These are phyloP conservation scores for Cyberlindnera misumaiensis DNA, from an alignment of 805 yeast species.

Conservation along the genomic window DNA sequence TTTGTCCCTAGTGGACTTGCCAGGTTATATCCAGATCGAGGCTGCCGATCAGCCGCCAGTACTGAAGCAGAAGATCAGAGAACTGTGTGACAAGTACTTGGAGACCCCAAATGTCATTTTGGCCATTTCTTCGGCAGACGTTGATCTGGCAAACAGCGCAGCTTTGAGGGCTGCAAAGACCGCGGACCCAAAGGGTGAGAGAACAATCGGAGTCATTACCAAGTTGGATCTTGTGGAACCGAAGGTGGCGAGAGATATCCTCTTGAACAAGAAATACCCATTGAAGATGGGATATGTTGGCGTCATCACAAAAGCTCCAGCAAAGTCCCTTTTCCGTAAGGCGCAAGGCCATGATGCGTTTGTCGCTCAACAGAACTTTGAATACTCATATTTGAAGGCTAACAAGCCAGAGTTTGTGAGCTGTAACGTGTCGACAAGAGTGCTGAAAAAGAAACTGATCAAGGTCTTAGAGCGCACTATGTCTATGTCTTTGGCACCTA, in stretches of 20 bases:
- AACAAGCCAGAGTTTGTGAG: slow-evolving; percentile 53
- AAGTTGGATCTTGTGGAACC: slow-evolving; percentile 88
- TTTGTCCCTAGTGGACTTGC: slow-evolving; percentile 87
- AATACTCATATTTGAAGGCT: slow-evolving; percentile 54
- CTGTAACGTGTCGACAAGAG: slow-evolving; percentile 69
- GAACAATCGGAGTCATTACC: slow-evolving; percentile 95
- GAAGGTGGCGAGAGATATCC: slow-evolving; percentile 54
- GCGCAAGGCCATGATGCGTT: slow-evolving; percentile 55
- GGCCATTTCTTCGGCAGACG: slow-evolving; percentile 97
- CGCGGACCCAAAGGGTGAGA: slow-evolving; percentile 90
- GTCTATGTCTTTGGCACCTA: slow-evolving; percentile 84
- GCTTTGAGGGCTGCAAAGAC: slow-evolving; percentile 84
- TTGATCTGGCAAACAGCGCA: slow-evolving; percentile 92
- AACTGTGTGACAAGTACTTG: slow-evolving; percentile 76
- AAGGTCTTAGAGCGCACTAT: slow-evolving; percentile 83
- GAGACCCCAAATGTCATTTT: slow-evolving; percentile 89
- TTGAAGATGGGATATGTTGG: slow-evolving; percentile 97
- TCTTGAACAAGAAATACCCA: slow-evolving; percentile 80
- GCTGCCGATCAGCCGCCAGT: slow-evolving; percentile 93
- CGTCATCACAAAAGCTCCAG: slow-evolving; percentile 82
- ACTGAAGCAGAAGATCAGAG: slow-evolving; percentile 70
- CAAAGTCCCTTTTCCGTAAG: slow-evolving; percentile 41
- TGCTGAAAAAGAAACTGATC: slow-evolving; percentile 74
- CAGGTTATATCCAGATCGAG: slow-evolving; percentile 95
- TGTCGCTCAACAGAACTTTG: slow-evolving; percentile 62